Conservation (phyloP, 2,329 filamentous ascomycete genomes). For the Epichloe bromicola region DNA sequence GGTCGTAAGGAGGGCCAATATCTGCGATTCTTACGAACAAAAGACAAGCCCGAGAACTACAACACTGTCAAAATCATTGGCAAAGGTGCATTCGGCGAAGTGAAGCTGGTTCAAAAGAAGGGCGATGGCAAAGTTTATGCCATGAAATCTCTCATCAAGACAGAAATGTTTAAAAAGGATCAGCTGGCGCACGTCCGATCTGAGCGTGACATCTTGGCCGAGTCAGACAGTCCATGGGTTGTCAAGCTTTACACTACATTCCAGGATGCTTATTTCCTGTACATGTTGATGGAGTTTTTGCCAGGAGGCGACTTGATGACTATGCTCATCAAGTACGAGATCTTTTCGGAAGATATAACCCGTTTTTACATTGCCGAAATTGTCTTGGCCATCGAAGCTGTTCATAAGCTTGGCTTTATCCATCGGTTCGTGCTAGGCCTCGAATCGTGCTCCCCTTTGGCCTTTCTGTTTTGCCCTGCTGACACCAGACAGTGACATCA, state of each 20-base stretch:
- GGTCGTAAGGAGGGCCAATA: constrained; percentile 86
- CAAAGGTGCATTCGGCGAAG: constrained; percentile 97
- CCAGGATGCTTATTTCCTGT: constrained; percentile 90
- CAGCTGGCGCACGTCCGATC: constrained; percentile 94
- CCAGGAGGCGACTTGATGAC: constrained; percentile 98
- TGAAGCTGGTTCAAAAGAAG: constrained; percentile 94
- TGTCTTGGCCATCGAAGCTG: constrained; percentile 93
- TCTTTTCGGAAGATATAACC: constrained; percentile 97
- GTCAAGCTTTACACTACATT: constrained; percentile 98
- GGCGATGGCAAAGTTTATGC: constrained; percentile 95
- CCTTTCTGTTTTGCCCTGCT: not conserved
- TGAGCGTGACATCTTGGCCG: constrained; percentile 92
- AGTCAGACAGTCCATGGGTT: constrained; percentile 99
- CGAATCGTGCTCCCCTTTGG: not conserved
- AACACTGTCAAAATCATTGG: constrained; percentile 95
- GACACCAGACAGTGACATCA: constrained; percentile 64
- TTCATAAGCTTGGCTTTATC: constrained; percentile 95
- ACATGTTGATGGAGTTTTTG: constrained; percentile 99
- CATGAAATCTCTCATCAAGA: constrained; percentile 96
- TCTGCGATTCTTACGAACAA: constrained; percentile 84
- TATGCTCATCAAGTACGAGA: constrained; percentile 99
- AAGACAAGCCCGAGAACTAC: constrained; percentile 90
- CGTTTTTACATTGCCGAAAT: constrained; percentile 99
- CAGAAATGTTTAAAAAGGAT: constrained; percentile 99
- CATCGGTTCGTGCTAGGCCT: constrained; percentile 59